A percentile compares a stretch with the other conserved stretches of the same genome.
Conservation (phyloP, 176 grass and related monocot genomes). For the Cymbopogon citratus region DNA sequence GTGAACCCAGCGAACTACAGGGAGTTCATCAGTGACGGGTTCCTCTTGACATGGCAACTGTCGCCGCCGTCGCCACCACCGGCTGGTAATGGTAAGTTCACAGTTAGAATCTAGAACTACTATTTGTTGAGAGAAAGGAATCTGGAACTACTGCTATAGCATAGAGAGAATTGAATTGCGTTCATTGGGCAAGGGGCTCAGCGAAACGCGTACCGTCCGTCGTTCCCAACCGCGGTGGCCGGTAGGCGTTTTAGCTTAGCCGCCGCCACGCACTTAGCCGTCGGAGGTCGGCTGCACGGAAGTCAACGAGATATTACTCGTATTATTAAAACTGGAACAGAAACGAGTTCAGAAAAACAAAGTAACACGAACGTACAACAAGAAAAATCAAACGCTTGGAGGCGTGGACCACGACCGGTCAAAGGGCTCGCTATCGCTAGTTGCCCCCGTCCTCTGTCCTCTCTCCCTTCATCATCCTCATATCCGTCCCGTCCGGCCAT, state of each 20-base stretch:
- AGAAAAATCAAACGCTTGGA: neutral
- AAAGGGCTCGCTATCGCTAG: too few relatives aligned
- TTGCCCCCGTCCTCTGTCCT: too few relatives aligned
- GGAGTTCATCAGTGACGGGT: neutral
- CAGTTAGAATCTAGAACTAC: neutral
- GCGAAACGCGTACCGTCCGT: too few relatives aligned
- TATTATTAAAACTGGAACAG: too few relatives aligned
- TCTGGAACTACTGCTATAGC: neutral
- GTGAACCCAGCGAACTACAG: neutral
- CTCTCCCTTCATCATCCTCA: too few relatives aligned
- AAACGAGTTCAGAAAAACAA: too few relatives aligned
- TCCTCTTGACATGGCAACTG: slow-evolving; percentile 19
- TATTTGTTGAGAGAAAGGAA: too few relatives aligned
- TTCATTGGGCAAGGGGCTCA: neutral
- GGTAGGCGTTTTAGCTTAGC: too few relatives aligned
- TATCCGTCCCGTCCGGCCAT: too few relatives aligned
- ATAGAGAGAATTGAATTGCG: neutral
- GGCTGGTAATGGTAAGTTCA: neutral
- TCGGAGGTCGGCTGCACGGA: neutral
- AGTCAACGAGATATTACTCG: neutral
- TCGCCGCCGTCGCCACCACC: neutral
- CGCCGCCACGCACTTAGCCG: too few relatives aligned
- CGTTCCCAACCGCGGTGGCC: too few relatives aligned
- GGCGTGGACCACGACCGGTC: neutral
- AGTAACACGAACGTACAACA: too few relatives aligned